Evolutionary conservation across 2,329 filamentous ascomycete species (phyloP).

Genomic region (Magnaporthiopsis incrustans): DNA sequence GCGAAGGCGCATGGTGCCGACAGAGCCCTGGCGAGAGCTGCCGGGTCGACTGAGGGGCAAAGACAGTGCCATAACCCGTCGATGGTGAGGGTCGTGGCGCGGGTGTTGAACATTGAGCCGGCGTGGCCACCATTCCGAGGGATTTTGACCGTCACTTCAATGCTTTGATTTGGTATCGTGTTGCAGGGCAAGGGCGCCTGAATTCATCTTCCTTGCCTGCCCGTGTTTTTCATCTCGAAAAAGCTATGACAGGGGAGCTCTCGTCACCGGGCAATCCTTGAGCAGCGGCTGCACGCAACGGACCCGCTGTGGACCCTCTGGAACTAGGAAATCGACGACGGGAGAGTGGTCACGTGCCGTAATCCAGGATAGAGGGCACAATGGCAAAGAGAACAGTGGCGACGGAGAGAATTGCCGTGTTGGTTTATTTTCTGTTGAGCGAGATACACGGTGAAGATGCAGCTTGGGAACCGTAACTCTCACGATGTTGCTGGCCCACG

Average conservation of each 20-base stretch:
- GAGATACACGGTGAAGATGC: not conserved
- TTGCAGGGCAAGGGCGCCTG: not conserved
- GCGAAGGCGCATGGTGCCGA: not conserved
- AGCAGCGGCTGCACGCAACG: not conserved
- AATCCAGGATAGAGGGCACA: not conserved
- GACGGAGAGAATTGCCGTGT: too few species aligned
- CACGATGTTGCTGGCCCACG: too few species aligned
- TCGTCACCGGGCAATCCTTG: not conserved
- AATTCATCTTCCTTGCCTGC: not conserved
- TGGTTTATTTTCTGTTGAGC: too few species aligned
- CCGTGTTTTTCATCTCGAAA: not conserved
- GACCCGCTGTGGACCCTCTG: not conserved
- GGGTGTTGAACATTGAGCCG: constrained; percentile 26
- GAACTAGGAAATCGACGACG: too few species aligned
- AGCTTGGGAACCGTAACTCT: not conserved
- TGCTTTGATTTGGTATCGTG: not conserved
- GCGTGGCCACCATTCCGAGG: not conserved
- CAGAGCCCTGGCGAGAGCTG: not conserved
- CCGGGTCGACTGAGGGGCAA: constrained; percentile 34
- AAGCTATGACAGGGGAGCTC: not conserved
- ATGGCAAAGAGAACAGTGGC: too few species aligned
- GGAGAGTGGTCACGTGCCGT: not conserved
- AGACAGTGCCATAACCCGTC: constrained; percentile 59
- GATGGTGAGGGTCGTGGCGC: constrained; percentile 23
- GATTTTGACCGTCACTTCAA: not conserved